Percentiles rank a stretch among this genome's conserved stretches.
Conservation (phyloP, 2,329 filamentous ascomycete species). For the Pseudopithomyces maydicus region DNA sequence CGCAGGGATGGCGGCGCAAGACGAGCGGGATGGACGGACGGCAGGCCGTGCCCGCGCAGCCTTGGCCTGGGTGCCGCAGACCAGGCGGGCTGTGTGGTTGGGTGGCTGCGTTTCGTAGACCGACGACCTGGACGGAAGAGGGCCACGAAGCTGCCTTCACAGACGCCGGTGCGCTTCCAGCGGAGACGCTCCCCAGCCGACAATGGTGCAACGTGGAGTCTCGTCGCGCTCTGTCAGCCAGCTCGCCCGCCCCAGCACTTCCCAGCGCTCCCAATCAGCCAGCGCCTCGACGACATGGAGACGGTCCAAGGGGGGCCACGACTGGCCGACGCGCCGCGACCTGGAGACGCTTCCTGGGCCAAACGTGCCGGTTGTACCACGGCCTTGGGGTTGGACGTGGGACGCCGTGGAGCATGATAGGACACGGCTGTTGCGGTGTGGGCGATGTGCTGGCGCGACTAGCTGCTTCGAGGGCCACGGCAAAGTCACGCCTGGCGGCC, state of each 20-base stretch:
- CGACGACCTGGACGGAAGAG: conserved; percentile 22
- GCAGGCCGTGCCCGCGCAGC: conserved; percentile 35
- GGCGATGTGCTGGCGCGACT: conserved; percentile 43
- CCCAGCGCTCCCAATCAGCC: conserved; percentile 19
- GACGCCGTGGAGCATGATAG: conserved; percentile 37
- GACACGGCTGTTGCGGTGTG: conserved; percentile 41
- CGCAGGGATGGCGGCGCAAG: conserved; percentile 35
- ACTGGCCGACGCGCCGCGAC: conserved; percentile 20
- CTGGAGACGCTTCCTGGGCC: conserved; percentile 31
- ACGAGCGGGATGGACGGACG: conserved; percentile 42
- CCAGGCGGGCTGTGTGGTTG: conserved; percentile 31
- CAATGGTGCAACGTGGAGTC: conserved; percentile 45
- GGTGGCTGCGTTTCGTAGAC: conserved; percentile 26
- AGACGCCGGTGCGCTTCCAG: conserved; percentile 3
- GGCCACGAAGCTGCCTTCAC: not conserved
- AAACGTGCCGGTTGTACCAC: conserved; percentile 45
- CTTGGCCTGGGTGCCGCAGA: conserved; percentile 19
- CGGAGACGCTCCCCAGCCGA: conserved; percentile 3
- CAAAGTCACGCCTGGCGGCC: conserved; percentile 36
- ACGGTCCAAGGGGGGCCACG: conserved; percentile 22
- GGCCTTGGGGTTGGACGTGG: conserved; percentile 40
- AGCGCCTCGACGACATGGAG: conserved; percentile 9
- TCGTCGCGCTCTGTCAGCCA: conserved; percentile 43
- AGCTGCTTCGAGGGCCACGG: conserved; percentile 21
- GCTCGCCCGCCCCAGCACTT: conserved; percentile 10